These are phyloP conservation scores for Mycosarcoma mackinlayi DNA, from an alignment of 1,284 basidiomycete species.

Conservation along the genomic window DNA sequence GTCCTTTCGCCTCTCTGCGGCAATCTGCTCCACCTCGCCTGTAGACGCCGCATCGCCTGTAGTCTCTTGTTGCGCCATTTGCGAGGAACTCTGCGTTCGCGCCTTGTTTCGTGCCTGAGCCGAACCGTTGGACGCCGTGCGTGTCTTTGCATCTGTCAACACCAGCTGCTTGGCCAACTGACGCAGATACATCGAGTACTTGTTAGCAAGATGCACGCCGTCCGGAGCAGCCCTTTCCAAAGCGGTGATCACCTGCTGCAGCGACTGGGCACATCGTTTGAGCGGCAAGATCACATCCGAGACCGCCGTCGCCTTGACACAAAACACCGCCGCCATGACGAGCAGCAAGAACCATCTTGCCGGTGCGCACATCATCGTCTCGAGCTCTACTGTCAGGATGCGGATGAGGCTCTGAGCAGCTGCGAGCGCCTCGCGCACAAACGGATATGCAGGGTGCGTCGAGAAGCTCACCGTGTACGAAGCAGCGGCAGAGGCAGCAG, in stretches of 20 bases:
- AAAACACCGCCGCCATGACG: conserved; percentile 53
- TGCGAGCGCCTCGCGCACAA: conserved; percentile 52
- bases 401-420: conserved; percentile 54
- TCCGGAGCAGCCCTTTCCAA: conserved; percentile 44
- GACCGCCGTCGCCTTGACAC: conserved; percentile 52
- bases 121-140: conserved; percentile 9
- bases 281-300: conserved; percentile 50
- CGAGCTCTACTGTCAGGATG: conserved; percentile 49
- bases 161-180: conserved; percentile 50
- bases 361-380: conserved; percentile 55
- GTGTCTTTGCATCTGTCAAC: conserved; percentile 44
- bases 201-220: conserved; percentile 45
- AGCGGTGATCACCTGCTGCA: conserved; percentile 51
- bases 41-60: background rate
- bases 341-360: conserved; percentile 54
- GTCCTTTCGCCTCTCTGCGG: background rate
- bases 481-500: conserved; percentile 18
- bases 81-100: conserved; percentile 12
- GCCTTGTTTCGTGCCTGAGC: conserved; percentile 16
- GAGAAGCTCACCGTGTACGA: conserved; percentile 46
- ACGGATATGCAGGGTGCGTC: conserved; percentile 51
- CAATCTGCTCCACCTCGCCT: conserved; percentile 1
- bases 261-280: conserved; percentile 44
- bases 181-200: conserved; percentile 49
- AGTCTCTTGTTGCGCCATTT: conserved; percentile 5